These are phyloP conservation scores for Dryadomyces quercus-mongolicae DNA, from an alignment of 2,329 filamentous ascomycete genomes.

Conservation along the genomic window DNA sequence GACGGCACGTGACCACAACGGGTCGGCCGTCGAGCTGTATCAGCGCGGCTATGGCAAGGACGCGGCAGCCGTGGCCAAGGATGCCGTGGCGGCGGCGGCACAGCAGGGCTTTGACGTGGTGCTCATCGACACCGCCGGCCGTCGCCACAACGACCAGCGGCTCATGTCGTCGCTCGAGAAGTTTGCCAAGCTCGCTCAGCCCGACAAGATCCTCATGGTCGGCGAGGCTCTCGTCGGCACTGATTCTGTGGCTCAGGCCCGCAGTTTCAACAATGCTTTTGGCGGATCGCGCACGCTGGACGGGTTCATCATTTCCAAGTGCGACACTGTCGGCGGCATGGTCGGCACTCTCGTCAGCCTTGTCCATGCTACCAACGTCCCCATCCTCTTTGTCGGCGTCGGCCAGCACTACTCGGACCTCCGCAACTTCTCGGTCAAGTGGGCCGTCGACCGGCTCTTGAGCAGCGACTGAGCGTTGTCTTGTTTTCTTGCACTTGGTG, in stretches of 20 bases:
- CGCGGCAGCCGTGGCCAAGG: slow-evolving; percentile 86
- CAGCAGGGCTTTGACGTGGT: slow-evolving; percentile 80
- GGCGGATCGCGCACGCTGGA: slow-evolving; percentile 70
- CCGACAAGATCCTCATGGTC: slow-evolving; percentile 98
- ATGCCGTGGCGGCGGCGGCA: slow-evolving; percentile 72
- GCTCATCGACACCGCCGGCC: slow-evolving; percentile 89
- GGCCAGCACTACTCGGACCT: slow-evolving; percentile 59
- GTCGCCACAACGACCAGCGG: slow-evolving; percentile 87
- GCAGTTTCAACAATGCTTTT: slow-evolving; percentile 93
- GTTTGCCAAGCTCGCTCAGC: slow-evolving; percentile 89
- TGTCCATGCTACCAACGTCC: slow-evolving; percentile 93
- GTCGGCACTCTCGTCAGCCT: slow-evolving; percentile 90
- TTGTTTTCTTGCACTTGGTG: not conserved
- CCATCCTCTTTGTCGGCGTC: slow-evolving; percentile 79
- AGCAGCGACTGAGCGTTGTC: slow-evolving; percentile 23
- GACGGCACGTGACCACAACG: slow-evolving; percentile 62
- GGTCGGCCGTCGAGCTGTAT: slow-evolving; percentile 73
- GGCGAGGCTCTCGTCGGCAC: slow-evolving; percentile 80
- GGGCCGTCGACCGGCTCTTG: slow-evolving; percentile 56
- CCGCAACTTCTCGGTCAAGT: slow-evolving; percentile 56
- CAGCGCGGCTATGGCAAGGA: slow-evolving; percentile 98
- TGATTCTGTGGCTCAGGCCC: slow-evolving; percentile 87
- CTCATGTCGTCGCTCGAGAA: slow-evolving; percentile 96
- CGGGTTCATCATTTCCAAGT: slow-evolving; percentile 97
- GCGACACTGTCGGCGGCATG: slow-evolving; percentile 99